These are phyloP conservation scores for Mucuna pruriens DNA, from an alignment of 306 rosid species.

Conservation along the genomic window DNA sequence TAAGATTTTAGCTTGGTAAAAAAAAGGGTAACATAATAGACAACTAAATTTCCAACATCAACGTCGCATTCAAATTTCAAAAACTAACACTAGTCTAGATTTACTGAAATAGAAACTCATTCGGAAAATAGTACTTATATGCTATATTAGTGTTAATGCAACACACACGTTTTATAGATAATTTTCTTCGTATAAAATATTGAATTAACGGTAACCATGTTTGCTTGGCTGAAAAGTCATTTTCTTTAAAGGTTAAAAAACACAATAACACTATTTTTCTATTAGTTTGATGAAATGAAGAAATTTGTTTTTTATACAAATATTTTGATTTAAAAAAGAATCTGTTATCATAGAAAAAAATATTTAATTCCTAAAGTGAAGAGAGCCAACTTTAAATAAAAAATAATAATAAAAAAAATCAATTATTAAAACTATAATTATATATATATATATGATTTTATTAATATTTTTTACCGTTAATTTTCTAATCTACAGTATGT, in stretches of 20 bases:
- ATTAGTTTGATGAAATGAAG: too few relatives aligned
- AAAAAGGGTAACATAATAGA: neutral
- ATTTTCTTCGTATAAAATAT: neutral
- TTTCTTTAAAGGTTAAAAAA: neutral
- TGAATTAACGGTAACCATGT: neutral
- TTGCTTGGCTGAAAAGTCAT: neutral
- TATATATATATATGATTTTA: too few relatives aligned
- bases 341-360: too few relatives aligned
- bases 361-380: too few relatives aligned
- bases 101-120: neutral
- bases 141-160: neutral
- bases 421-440: too few relatives aligned
- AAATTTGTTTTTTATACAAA: too few relatives aligned
- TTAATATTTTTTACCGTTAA: too few relatives aligned
- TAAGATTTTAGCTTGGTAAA: neutral
- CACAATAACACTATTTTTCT: neutral
- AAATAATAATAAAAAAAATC: too few relatives aligned
- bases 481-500: too few relatives aligned
- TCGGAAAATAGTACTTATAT: too few relatives aligned
- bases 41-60: neutral
- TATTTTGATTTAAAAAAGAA: too few relatives aligned
- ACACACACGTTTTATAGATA: neutral
- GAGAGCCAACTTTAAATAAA: too few relatives aligned
- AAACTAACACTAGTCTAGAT: neutral
- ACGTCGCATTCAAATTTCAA: neutral